Evolutionary conservation across 2,329 filamentous ascomycete genomes (phyloP).

Genomic region (Akanthomyces dipterigenus): DNA sequence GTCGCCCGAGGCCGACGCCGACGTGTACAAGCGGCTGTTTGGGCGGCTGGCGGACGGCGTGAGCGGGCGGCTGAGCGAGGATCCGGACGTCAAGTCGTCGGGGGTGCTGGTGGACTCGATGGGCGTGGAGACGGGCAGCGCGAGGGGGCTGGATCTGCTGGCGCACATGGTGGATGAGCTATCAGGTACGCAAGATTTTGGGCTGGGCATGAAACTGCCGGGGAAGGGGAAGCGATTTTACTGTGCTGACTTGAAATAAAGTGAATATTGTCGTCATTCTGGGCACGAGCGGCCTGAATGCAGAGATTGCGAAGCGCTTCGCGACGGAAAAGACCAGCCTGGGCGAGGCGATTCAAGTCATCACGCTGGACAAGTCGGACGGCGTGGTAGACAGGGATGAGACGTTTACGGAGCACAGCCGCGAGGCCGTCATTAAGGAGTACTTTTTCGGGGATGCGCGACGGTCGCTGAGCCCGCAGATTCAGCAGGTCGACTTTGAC

Average conservation of each 20-base stretch:
- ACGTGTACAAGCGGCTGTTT: slow-evolving; percentile 66
- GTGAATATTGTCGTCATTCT: slow-evolving; percentile 79
- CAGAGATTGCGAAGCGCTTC: slow-evolving; percentile 67
- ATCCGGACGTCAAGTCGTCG: slow-evolving; percentile 60
- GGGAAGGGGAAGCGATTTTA: no score
- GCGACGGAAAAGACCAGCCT: slow-evolving; percentile 45
- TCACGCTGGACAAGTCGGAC: slow-evolving; percentile 77
- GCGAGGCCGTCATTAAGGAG: slow-evolving; percentile 73
- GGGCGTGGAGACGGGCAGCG: slow-evolving; percentile 58
- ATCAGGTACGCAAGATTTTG: slow-evolving; percentile 30
- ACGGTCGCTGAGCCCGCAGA: slow-evolving; percentile 76
- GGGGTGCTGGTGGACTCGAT: slow-evolving; percentile 85
- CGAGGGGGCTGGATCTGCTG: slow-evolving; percentile 66
- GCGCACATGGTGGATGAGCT: slow-evolving; percentile 63
- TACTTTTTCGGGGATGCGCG: slow-evolving; percentile 89
- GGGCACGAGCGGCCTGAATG: slow-evolving; percentile 69
- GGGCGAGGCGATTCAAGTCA: slow-evolving; percentile 65
- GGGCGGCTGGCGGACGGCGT: slow-evolving; percentile 73
- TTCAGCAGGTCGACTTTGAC: slow-evolving; percentile 74
- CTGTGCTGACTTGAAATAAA: slow-evolving; percentile 33
- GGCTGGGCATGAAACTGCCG: background rate
- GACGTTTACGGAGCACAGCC: slow-evolving; percentile 62
- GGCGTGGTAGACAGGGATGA: slow-evolving; percentile 75
- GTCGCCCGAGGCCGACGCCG: slow-evolving; percentile 64
- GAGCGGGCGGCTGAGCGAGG: slow-evolving; percentile 69